A percentile compares a stretch with the other conserved stretches of the same genome.
Evolutionary conservation across 2,329 filamentous ascomycete genomes (phyloP).

Genomic region (Tothia fuscella): DNA sequence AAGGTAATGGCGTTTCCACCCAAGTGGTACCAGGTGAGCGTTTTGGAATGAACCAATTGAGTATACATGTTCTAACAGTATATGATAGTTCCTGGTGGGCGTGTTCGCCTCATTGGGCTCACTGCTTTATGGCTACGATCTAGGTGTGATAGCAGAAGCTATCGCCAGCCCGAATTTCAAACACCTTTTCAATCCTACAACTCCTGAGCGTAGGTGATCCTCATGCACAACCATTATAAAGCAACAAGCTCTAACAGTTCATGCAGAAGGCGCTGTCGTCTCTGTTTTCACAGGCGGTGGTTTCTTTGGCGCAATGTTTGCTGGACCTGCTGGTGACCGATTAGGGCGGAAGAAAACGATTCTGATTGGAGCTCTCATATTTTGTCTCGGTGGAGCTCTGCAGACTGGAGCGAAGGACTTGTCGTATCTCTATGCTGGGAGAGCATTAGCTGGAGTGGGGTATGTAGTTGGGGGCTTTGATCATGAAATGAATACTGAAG

Average conservation of each 20-base stretch:
- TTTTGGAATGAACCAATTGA: background rate
- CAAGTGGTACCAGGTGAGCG: constrained; percentile 43
- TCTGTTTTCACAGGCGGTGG: constrained; percentile 68
- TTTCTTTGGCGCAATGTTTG: constrained; percentile 55
- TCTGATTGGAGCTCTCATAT: constrained; percentile 56
- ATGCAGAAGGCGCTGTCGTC: constrained; percentile 50
- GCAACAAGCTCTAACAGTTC: background rate
- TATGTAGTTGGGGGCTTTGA: constrained; percentile 27
- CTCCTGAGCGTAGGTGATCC: constrained; percentile 22
- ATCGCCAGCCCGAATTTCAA: constrained; percentile 35
- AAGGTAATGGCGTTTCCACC: constrained; percentile 43
- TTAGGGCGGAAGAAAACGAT: constrained; percentile 63
- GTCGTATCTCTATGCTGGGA: constrained; percentile 55
- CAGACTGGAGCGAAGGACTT: constrained; percentile 56
- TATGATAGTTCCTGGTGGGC: constrained; percentile 40
- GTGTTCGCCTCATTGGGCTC: constrained; percentile 49
- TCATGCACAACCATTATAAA: background rate
- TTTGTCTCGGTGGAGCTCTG: constrained; percentile 58
- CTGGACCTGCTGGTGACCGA: constrained; percentile 50
- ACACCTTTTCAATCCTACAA: constrained; percentile 27
- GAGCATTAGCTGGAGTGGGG: constrained; percentile 57
- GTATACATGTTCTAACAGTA: background rate
- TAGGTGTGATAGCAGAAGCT: constrained; percentile 49
- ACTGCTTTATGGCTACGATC: constrained; percentile 46
- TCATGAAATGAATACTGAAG: constrained; percentile 14